These are phyloP conservation scores for Glebionis coronaria DNA, from an alignment of 129 eudicot species.

Conservation along the genomic window DNA sequence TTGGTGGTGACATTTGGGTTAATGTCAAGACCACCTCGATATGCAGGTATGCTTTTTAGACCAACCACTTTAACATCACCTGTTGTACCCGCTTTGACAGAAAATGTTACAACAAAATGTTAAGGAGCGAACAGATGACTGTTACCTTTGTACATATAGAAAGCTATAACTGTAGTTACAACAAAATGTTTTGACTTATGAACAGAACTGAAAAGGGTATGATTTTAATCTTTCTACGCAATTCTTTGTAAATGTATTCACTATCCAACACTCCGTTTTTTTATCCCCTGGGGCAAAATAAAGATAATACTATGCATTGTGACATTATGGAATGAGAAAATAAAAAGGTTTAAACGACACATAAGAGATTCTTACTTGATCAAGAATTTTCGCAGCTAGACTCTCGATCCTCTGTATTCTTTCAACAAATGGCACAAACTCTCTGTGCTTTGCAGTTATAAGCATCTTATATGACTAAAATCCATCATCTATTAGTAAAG, in stretches of 20 bases:
- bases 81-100: too few relatives aligned
- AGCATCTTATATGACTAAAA: constrained; percentile 58
- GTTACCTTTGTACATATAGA: constrained; percentile 3
- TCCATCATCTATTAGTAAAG: constrained; percentile 87
- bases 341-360: not conserved
- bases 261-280: constrained; percentile 58
- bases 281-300: constrained; percentile 46
- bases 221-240: constrained; percentile 57
- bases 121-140: constrained; percentile 47
- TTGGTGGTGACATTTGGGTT: constrained; percentile 52
- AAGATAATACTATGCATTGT: not conserved
- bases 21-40: constrained; percentile 94
- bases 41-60: constrained; percentile 95
- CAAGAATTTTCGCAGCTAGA: constrained; percentile 75
- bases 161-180: constrained; percentile 2
- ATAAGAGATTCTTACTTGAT: constrained; percentile 45
- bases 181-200: too few relatives aligned
- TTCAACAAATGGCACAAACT: constrained; percentile 66
- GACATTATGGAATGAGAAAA: not conserved
- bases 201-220: constrained; percentile 61
- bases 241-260: constrained; percentile 55
- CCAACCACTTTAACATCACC: too few relatives aligned
- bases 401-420: constrained; percentile 84
- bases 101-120: constrained; percentile 20
- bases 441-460: constrained; percentile 51